Evolutionary conservation across 2,329 filamentous ascomycete genomes (phyloP), one percentile per base, ranked within the genome.

Genomic region (Rutstroemia sydowiana): DNA sequence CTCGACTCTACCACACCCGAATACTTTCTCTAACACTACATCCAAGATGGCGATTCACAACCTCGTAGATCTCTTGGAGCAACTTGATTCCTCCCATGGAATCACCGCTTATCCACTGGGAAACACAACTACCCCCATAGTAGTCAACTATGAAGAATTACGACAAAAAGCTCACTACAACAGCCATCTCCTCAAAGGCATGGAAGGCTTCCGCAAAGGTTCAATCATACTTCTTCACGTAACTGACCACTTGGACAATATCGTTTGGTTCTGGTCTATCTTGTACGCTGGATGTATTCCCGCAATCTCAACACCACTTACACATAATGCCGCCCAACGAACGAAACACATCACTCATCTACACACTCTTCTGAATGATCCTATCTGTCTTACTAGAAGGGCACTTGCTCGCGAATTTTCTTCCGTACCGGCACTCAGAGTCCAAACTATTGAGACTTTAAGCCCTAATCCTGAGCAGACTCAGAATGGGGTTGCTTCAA

Each of bases 321-420:
- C 14, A 2, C 13, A 31, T 9, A 26, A 18, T 21, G 31, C 9
- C 2, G 28, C n/a, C 3, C n/a, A 45, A 14, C 43, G 43, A 20
- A 3, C 9, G 5, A 45, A 34, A 20, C 30, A 45, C 21, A 31
- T 45, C n/a, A 13, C 7, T 10, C 20, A 16, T 4, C 18, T 45
- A 4, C 18, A 32, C 7, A 34, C 3, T 31, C 26, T 45, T 10
- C 13, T 45, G 43, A 34, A 34, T 26, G 26, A 11, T 3, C 31
- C 28, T 11, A 32, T 45, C n/a, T 45, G 28, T 16, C 16, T 54
- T 5, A 47, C 41, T 5, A 48, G 52, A 42, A 34, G 13, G 32
- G 32, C 32, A 11, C 4, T 10, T 5, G 32, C 14, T 11, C 5
- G 32, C 32, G 32, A 34, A 10, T 34, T 34, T 11, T n/a, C 32